phyloP scores from a whole-genome alignment of 2,329 filamentous ascomycete genomes.

The Chaetomium sp. region DNA sequence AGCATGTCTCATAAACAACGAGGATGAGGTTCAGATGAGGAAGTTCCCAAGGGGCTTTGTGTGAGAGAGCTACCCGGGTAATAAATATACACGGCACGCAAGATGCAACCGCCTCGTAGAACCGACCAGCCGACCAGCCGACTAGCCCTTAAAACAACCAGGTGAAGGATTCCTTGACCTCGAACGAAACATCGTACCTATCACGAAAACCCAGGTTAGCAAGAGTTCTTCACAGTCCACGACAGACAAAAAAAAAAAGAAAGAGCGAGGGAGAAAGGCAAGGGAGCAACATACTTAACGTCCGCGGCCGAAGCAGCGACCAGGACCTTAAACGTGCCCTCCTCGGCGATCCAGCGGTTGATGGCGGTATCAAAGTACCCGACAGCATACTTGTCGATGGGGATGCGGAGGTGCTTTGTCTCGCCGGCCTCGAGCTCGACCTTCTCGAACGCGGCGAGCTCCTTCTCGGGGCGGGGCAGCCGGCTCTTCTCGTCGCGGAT shows the following conservation, averaged over 20 bases:
- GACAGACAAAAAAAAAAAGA: slow-evolving; percentile 21
- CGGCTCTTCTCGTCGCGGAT: slow-evolving; percentile 64
- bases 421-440: slow-evolving; percentile 60
- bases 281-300: slow-evolving; percentile 53
- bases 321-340: slow-evolving; percentile 62
- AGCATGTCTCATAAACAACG: background rate
- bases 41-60: background rate
- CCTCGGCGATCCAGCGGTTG: slow-evolving; percentile 65
- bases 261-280: slow-evolving; percentile 8
- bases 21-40: background rate
- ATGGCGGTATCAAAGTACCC: slow-evolving; percentile 65
- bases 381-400: slow-evolving; percentile 54
- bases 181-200: slow-evolving; percentile 49
- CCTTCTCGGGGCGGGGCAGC: slow-evolving; percentile 68
- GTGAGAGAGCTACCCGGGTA: background rate
- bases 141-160: slow-evolving; percentile 57
- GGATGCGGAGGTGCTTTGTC: slow-evolving; percentile 52
- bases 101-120: background rate
- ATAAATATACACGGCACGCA: slow-evolving; percentile 5
- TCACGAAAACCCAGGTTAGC: slow-evolving; percentile 26
- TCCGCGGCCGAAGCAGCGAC: slow-evolving; percentile 65
- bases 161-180: slow-evolving; percentile 65
- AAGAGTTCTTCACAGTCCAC: slow-evolving; percentile 26
- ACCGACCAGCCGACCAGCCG: background rate
- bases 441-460: slow-evolving; percentile 70